These are phyloP conservation scores for Clitopilus hobsonii DNA, from an alignment of 768 basidiomycete genomes.

Conservation along the genomic window DNA sequence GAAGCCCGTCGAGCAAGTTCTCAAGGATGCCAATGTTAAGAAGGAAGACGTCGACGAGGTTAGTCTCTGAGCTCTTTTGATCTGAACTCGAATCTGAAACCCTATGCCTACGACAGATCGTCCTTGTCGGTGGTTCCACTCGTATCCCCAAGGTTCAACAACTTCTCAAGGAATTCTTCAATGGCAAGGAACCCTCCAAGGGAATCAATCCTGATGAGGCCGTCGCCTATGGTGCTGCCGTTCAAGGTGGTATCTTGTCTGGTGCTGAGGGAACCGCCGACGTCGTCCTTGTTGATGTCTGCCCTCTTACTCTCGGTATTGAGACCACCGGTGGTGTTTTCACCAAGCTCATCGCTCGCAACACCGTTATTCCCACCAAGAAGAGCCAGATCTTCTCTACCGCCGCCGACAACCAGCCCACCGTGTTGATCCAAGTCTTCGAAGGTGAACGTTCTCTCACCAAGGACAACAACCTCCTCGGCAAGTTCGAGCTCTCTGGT, in stretches of 20 bases:
- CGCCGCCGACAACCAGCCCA: conserved; percentile 89
- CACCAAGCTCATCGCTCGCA: conserved; percentile 95
- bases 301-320: conserved; percentile 96
- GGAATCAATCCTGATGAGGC: conserved; percentile 99
- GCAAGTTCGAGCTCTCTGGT: conserved; percentile 90
- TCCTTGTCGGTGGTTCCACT: conserved; percentile 95
- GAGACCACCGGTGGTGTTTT: conserved; percentile 98
- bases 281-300: conserved; percentile 93
- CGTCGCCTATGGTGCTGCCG: conserved; percentile 97
- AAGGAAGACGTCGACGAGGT: conserved; percentile 96
- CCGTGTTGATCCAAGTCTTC: conserved; percentile 94
- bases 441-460: conserved; percentile 97
- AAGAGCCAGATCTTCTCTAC: conserved; percentile 90
- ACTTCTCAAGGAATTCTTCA: conserved; percentile 96
- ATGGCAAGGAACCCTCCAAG: conserved; percentile 94
- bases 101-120: conserved; percentile 45
- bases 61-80: conserved; percentile 9
- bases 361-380: conserved; percentile 97
- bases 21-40: conserved; percentile 97
- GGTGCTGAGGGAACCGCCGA: conserved; percentile 89
- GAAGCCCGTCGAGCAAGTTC: conserved; percentile 98
- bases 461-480: conserved; percentile 98
- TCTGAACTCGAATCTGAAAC: background rate
- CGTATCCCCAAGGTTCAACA: conserved; percentile 99
- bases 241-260: conserved; percentile 97